Evolutionary conservation across 345 rosid genomes (phyloP).

Genomic region (Pseudoturritis turrita): DNA sequence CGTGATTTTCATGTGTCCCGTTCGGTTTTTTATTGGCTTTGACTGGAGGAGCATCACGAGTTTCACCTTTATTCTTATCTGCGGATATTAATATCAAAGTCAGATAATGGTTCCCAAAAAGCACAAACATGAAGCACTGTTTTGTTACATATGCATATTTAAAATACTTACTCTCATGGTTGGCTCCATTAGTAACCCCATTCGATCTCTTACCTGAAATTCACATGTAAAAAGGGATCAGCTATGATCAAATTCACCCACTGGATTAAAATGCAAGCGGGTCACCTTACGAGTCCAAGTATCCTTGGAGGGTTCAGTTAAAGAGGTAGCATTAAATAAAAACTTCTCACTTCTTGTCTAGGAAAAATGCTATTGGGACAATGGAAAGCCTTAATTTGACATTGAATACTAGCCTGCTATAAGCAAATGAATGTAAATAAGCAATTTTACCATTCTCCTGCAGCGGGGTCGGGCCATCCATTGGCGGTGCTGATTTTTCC

Average conservation of each 20-base stretch:
- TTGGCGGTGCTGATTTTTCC: conserved; percentile 48
- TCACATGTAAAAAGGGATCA: conserved; percentile 5
- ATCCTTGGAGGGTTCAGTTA: neutral
- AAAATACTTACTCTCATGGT: conserved; percentile 38
- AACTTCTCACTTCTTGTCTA: conserved; percentile 1
- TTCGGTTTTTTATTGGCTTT: conserved; percentile 49
- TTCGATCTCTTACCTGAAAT: conserved; percentile 39
- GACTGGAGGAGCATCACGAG: conserved; percentile 28
- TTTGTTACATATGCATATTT: neutral
- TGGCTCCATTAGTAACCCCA: conserved; percentile 39
- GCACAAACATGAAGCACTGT: neutral
- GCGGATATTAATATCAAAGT: conserved; percentile 15
- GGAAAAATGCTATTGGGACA: neutral
- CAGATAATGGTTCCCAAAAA: neutral
- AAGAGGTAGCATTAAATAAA: neutral
- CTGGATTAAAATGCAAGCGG: neutral
- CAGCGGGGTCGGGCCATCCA: conserved; percentile 34
- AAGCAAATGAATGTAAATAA: neutral
- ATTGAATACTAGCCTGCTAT: neutral
- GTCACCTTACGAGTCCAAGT: neutral
- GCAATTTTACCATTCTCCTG: conserved; percentile 49
- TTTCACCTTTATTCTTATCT: conserved; percentile 44
- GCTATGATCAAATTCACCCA: neutral
- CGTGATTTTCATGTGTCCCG: conserved; percentile 44
- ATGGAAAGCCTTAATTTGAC: neutral